These are phyloP conservation scores for Gymnopilus junonius DNA, from an alignment of 768 basidiomycete species.

Conservation along the genomic window DNA sequence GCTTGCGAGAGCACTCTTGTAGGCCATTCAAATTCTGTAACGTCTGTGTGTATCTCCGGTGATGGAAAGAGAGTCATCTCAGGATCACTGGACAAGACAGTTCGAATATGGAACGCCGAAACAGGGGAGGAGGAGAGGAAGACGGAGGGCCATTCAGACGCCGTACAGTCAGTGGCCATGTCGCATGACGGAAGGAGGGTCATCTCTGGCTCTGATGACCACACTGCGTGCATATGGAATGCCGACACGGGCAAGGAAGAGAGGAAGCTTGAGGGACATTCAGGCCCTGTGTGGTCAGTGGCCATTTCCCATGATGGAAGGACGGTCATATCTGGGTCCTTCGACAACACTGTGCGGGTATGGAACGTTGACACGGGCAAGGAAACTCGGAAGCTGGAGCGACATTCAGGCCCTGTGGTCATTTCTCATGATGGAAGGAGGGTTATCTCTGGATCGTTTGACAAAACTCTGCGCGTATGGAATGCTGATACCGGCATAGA, in stretches of 20 bases:
- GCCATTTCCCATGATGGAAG: background rate
- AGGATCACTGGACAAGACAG: slow-evolving; percentile 11
- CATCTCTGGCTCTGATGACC: too few species aligned
- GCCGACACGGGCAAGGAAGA: too few species aligned
- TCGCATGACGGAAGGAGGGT: slow-evolving; percentile 26
- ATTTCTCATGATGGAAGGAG: slow-evolving; percentile 24
- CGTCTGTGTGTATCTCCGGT: slow-evolving; percentile 24
- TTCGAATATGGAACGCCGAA: slow-evolving; percentile 17
- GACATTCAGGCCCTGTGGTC: slow-evolving; percentile 13
- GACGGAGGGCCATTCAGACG: slow-evolving; percentile 14
- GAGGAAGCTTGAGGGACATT: background rate
- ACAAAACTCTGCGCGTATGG: slow-evolving; percentile 23
- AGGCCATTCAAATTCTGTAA: slow-evolving; percentile 17
- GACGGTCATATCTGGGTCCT: background rate
- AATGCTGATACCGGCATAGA: slow-evolving; percentile 17
- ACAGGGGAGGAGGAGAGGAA: background rate
- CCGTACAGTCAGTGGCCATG: slow-evolving; percentile 22
- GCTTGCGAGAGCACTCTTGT: background rate
- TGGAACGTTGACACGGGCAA: slow-evolving; percentile 10
- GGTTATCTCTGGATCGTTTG: slow-evolving; percentile 18
- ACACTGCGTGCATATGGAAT: too few species aligned
- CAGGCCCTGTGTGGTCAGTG: background rate
- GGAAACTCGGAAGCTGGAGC: background rate
- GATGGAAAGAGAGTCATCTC: slow-evolving; percentile 23
- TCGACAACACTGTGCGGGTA: slow-evolving; percentile 19